Evolutionary conservation across 164 flowering plant species (phyloP).

Genomic region (Vitis rotundifolia): DNA sequence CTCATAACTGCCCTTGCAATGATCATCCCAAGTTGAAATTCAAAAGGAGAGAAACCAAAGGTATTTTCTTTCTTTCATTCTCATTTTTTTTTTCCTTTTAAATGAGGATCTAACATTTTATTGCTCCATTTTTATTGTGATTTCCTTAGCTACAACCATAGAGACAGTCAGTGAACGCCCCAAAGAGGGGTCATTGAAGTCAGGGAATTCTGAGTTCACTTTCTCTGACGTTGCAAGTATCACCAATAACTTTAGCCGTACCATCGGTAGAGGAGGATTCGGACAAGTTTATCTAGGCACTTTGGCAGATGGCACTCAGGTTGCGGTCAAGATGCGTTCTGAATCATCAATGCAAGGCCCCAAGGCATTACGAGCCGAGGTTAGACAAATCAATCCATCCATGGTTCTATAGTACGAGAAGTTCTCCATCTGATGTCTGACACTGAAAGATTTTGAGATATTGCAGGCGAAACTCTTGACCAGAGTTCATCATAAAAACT

Average conservation of each 20-base stretch:
- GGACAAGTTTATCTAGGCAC: constrained; percentile 11
- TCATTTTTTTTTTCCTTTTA: no score
- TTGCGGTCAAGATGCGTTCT: constrained; percentile 20
- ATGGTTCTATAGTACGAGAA: background rate
- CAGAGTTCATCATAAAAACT: constrained; percentile 30
- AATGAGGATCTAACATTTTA: no score
- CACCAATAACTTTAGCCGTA: constrained; percentile 15
- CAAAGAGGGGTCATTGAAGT: background rate
- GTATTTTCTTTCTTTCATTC: no score
- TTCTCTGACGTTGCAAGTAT: constrained; percentile 9
- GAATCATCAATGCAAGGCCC: constrained; percentile 14
- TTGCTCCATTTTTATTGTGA: no score
- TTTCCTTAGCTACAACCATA: no score
- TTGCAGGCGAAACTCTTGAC: constrained; percentile 23
- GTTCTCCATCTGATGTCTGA: no score
- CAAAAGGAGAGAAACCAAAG: no score
- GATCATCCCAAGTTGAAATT: no score
- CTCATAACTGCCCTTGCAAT: no score
- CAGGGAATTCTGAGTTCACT: background rate
- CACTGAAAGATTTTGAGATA: no score
- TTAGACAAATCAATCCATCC: background rate
- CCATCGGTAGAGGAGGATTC: constrained; percentile 25
- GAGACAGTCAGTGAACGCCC: no score
- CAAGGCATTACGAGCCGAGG: constrained; percentile 31
- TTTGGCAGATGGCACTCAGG: constrained; percentile 4